A percentile compares a stretch with the other conserved stretches of the same genome.
These are phyloP conservation scores for Barnettozyma californica DNA, from an alignment of 805 yeast genomes.

Conservation along the genomic window DNA sequence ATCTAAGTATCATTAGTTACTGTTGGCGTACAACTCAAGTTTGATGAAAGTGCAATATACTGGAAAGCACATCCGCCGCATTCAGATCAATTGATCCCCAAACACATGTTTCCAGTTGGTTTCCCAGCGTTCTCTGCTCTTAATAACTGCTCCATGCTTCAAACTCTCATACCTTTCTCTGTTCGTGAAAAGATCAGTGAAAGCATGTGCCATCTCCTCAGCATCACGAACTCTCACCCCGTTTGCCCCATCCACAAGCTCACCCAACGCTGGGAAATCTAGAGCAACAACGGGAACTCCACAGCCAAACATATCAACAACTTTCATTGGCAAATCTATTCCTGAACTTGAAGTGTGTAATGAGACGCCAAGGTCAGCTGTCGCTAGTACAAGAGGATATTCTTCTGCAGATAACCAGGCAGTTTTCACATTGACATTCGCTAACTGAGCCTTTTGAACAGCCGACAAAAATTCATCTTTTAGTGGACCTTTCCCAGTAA, in stretches of 20 bases:
- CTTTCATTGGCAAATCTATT: conserved; percentile 93
- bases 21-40: too few relatives aligned
- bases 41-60: too few relatives aligned
- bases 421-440: conserved; percentile 50
- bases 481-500: conserved; percentile 97
- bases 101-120: conserved; percentile 54
- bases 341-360: conserved; percentile 92
- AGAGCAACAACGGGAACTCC: conserved; percentile 88
- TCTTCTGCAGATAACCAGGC: conserved; percentile 77
- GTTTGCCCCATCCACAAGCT: conserved; percentile 67
- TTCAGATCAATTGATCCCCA: conserved; percentile 12
- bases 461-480: conserved; percentile 43
- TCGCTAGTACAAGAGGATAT: conserved; percentile 68
- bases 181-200: conserved; percentile 33
- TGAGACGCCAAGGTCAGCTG: conserved; percentile 86
- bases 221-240: conserved; percentile 55
- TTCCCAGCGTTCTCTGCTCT: conserved; percentile 69
- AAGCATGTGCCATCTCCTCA: conserved; percentile 39
- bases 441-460: conserved; percentile 41
- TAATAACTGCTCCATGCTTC: conserved; percentile 66
- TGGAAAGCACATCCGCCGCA: background rate
- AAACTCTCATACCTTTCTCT: conserved; percentile 33
- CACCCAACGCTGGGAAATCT: conserved; percentile 69
- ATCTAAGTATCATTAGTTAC: too few relatives aligned
- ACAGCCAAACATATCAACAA: conserved; percentile 92